phyloP scores from a whole-genome alignment of 2,329 filamentous ascomycete species.

The Metarhizium anisopliae region DNA sequence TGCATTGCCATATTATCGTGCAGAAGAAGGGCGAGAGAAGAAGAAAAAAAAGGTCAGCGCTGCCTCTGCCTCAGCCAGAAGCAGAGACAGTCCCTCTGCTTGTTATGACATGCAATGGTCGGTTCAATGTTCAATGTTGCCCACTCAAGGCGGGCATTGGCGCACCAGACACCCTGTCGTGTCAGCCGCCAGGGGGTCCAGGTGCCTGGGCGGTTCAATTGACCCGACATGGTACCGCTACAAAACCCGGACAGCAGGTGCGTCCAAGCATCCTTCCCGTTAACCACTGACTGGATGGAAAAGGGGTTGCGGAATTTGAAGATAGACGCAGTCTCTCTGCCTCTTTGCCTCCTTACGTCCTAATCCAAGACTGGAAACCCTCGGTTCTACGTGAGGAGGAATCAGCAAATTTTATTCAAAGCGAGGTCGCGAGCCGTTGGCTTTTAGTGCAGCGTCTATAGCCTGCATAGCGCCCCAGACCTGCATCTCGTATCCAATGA shows the following conservation, averaged over 20 bases:
- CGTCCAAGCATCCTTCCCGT: too few relatives aligned
- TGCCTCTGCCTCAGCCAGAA: not conserved
- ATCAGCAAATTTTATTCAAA: not conserved
- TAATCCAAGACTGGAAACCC: too few relatives aligned
- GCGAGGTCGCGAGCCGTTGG: not conserved
- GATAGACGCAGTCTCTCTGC: too few relatives aligned
- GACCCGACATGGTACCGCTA: not conserved
- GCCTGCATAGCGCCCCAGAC: not conserved
- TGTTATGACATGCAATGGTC: too few relatives aligned
- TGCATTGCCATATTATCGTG: too few relatives aligned
- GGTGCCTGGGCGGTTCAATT: too few relatives aligned
- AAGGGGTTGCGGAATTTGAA: too few relatives aligned
- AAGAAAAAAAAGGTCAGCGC: not conserved
- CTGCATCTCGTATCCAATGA: constrained; percentile 1
- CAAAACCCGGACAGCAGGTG: not conserved
- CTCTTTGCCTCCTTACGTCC: too few relatives aligned
- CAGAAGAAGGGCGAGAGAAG: not conserved
- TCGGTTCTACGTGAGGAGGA: too few relatives aligned
- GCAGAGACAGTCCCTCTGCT: too few relatives aligned
- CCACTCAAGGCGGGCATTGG: not conserved
- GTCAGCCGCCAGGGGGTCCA: not conserved
- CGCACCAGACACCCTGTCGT: not conserved
- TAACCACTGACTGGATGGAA: too few relatives aligned
- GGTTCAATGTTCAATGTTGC: not conserved
- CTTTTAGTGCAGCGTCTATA: not conserved